Conservation (phyloP, 2,329 filamentous ascomycete species). For the Hymenotorrendiella dingleyae region DNA sequence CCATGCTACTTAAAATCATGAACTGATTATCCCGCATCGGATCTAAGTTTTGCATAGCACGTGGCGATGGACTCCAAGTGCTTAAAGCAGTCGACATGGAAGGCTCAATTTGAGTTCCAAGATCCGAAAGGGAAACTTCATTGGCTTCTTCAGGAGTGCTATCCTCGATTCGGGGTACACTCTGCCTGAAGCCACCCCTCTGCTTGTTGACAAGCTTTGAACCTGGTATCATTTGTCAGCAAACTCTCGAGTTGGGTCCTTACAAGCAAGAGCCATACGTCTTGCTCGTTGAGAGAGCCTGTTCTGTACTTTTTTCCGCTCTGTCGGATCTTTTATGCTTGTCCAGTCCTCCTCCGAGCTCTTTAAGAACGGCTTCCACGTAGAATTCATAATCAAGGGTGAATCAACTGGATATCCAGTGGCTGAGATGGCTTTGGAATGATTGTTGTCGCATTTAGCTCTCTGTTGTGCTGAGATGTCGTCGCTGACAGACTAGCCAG, state of each 20-base stretch:
- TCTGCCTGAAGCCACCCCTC: constrained; percentile 2
- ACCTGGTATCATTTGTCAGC: constrained; percentile 8
- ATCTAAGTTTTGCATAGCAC: constrained; percentile 4
- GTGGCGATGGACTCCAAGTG: constrained; percentile 1
- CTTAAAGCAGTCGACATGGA: constrained; percentile 3
- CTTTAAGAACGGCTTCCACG: constrained; percentile 17
- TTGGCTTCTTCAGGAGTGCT: constrained; percentile 3
- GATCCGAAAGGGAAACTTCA: too few relatives aligned
- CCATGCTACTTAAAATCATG: constrained; percentile 14
- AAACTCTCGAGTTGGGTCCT: not conserved
- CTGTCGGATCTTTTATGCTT: constrained; percentile 26
- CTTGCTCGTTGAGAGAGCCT: constrained; percentile 25
- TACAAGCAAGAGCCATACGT: constrained; percentile 10
- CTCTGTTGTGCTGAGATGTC: not conserved
- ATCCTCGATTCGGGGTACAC: constrained; percentile 2
- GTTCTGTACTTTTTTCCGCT: constrained; percentile 26
- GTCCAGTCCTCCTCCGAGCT: constrained; percentile 30
- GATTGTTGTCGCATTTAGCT: not conserved
- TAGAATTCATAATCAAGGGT: constrained; percentile 9
- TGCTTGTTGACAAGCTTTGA: constrained; percentile 9
- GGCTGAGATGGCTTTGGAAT: not conserved
- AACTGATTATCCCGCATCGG: constrained; percentile 13
- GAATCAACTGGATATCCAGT: not conserved
- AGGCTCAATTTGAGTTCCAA: constrained; percentile 6
- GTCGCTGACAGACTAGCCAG: too few relatives aligned